Evolutionary conservation across 495 filamentous ascomycete species (phyloP), one percentile per base, ranked within the genome.

Genomic region (Chaetomium cochliodes): DNA sequence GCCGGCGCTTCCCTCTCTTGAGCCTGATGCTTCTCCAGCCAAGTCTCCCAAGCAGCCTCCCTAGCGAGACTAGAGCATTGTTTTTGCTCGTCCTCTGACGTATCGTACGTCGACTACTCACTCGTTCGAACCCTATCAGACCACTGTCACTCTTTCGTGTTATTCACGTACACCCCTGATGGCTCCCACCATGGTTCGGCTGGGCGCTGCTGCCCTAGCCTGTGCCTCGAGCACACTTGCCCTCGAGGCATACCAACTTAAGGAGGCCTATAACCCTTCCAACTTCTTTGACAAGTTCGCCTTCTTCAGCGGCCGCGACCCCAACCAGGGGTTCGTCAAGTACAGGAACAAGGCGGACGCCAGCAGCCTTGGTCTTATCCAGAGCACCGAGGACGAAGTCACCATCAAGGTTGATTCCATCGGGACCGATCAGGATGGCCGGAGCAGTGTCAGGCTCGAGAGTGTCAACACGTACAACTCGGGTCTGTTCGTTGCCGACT

Each of bases 401-500:
- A 84, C 78, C 63, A 67, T 87, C 33, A 80, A 82, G 37, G 82
- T 83, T 26, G 79, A 84, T 65, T 69, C 74, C 28, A 41, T 37
- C 23, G 68, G 55, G 51, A 62, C 28, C 18, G 69, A 67, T 64
- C 69, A 60, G 15, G 62, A 56, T 39, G 90, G 89, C 30, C 87
- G 91, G 22, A 81, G 82, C 28, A 86, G 85, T 56, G 84, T 92
- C 16, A 84, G 90, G 13, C 77, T 94, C 26, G 83, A 87, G 64
- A 91, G 85, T 73, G 86, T 85, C 66, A 80, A 82, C 37, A 74
- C 77, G 46, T 93, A 87, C 74, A 86, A 84, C 64, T 77, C 85
- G 12, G 90, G 89, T 6, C 79, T 94, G 20, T 83, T 92, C 67
- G 81, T 93, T 52, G 82, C 86, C 55, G 88, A 92, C 65, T 82